Percentiles rank a stretch among this genome's conserved stretches.
Conservation (phyloP, 495 filamentous ascomycete species). For the Neurospora tetraspora region DNA sequence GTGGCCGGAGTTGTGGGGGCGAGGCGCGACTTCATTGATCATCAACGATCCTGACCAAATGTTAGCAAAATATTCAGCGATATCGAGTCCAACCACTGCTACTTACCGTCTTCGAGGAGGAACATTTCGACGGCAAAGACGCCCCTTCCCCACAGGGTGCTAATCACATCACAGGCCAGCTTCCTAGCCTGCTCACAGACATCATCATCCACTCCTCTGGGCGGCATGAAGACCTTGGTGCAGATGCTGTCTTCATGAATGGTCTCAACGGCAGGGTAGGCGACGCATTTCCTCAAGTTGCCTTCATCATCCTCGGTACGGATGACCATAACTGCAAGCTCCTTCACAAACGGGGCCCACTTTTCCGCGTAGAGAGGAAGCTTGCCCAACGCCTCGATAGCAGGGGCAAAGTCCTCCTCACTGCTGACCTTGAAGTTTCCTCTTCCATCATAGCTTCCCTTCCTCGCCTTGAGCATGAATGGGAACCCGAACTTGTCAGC, state of each 20-base stretch:
- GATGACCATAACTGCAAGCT: constrained; percentile 90
- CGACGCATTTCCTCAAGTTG: constrained; percentile 39
- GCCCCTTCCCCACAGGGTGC: constrained; percentile 74
- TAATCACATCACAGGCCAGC: constrained; percentile 69
- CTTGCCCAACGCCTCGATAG: constrained; percentile 57
- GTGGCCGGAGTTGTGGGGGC: constrained; percentile 94
- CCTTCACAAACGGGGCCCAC: constrained; percentile 78
- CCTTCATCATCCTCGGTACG: constrained; percentile 68
- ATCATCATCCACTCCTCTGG: constrained; percentile 54
- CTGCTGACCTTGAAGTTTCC: constrained; percentile 75
- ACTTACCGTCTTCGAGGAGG: constrained; percentile 62
- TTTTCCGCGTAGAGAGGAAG: constrained; percentile 80
- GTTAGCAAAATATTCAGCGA: neutral
- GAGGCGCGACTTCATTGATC: constrained; percentile 90
- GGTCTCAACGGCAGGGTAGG: constrained; percentile 89
- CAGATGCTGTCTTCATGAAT: constrained; percentile 92
- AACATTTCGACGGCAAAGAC: constrained; percentile 98
- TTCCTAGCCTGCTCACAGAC: constrained; percentile 59
- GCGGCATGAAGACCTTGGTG: constrained; percentile 84
- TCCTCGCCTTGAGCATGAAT: constrained; percentile 91
- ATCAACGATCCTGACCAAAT: constrained; percentile 42
- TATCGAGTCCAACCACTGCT: neutral
- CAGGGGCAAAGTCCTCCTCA: constrained; percentile 56
- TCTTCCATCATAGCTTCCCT: constrained; percentile 87
- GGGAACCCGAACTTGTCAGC: constrained; percentile 66